Percentiles rank a stretch among this genome's conserved stretches.
Evolutionary conservation across 345 rosid species (phyloP).

Genomic region (Lepidium aucheri): DNA sequence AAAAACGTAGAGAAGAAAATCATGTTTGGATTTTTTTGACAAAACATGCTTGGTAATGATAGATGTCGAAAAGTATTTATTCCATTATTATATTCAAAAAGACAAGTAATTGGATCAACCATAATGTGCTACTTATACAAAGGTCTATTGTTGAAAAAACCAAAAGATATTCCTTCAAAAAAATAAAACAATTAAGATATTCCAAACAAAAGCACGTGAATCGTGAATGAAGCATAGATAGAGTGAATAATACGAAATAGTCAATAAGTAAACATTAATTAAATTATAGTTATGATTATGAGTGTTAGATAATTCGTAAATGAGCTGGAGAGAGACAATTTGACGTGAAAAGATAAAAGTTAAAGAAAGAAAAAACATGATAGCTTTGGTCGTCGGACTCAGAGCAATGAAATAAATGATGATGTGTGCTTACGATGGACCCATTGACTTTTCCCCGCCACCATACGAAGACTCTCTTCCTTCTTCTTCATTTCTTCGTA

Average conservation of each 20-base stretch:
- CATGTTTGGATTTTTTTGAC: not conserved
- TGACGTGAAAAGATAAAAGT: not conserved
- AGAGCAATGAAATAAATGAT: not conserved
- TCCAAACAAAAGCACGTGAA: not conserved
- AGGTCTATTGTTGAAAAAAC: not conserved
- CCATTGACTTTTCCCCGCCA: conserved; percentile 30
- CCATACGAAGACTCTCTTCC: conserved; percentile 12
- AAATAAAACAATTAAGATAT: no score
- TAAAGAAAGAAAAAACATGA: not conserved
- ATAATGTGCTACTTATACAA: not conserved
- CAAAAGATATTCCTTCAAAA: no score
- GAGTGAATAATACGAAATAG: not conserved
- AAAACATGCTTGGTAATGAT: not conserved
- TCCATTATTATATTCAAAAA: not conserved
- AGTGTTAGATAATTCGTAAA: not conserved
- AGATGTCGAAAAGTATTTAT: not conserved
- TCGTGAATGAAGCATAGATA: not conserved
- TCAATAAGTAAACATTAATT: not conserved
- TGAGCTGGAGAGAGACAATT: not conserved
- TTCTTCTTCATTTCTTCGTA: not conserved
- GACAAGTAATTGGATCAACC: not conserved
- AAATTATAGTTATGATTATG: not conserved
- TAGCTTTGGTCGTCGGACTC: not conserved
- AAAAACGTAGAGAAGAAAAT: not conserved
- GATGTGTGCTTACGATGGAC: conserved; percentile 14